Percentiles rank a stretch among this genome's conserved stretches.
phyloP scores from a whole-genome alignment of 192 early-diverging fungal genomes.

The Podila minutissima region DNA sequence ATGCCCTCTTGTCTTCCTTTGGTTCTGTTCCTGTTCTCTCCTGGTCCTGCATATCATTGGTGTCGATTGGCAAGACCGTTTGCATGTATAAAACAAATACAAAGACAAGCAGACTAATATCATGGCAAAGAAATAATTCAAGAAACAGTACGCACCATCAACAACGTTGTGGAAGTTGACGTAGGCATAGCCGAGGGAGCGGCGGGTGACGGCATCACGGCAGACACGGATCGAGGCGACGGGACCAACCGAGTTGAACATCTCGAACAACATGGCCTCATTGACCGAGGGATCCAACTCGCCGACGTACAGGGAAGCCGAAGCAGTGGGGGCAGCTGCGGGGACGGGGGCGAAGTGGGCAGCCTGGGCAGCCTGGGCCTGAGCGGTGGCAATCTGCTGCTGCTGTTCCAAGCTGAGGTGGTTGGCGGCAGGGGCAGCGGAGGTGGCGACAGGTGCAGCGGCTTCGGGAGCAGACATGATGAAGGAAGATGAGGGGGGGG shows the following conservation, averaged over 20 bases:
- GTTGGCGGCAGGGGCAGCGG: slow-evolving; percentile 52
- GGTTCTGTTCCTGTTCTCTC: too few species aligned
- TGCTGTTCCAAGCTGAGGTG: slow-evolving; percentile 59
- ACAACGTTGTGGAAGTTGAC: slow-evolving; percentile 96
- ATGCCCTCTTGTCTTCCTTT: too few species aligned
- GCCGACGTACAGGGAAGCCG: slow-evolving; percentile 94
- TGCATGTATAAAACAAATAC: too few species aligned
- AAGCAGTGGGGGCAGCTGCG: slow-evolving; percentile 60
- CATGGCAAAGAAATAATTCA: slow-evolving; percentile 5
- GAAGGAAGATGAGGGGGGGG: slow-evolving; percentile 2
- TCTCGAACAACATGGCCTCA: slow-evolving; percentile 97
- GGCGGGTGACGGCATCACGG: slow-evolving; percentile 96
- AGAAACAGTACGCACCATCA: slow-evolving; percentile 66
- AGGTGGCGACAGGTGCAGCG: slow-evolving; percentile 41
- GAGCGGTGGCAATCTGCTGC: slow-evolving; percentile 61
- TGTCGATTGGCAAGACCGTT: too few species aligned
- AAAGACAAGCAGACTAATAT: not conserved
- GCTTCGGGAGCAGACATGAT: slow-evolving; percentile 44
- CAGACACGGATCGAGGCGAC: slow-evolving; percentile 98
- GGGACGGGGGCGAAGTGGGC: slow-evolving; percentile 55
- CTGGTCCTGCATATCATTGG: too few species aligned
- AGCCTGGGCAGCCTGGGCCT: slow-evolving; percentile 55
- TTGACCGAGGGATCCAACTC: slow-evolving; percentile 97
- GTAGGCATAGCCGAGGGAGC: slow-evolving; percentile 97
- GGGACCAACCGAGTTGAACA: slow-evolving; percentile 95